Percentiles rank a stretch among this genome's conserved stretches.
These are phyloP conservation scores for Cyberlindnera mississippiensis DNA, from an alignment of 805 yeast species.

Conservation along the genomic window DNA sequence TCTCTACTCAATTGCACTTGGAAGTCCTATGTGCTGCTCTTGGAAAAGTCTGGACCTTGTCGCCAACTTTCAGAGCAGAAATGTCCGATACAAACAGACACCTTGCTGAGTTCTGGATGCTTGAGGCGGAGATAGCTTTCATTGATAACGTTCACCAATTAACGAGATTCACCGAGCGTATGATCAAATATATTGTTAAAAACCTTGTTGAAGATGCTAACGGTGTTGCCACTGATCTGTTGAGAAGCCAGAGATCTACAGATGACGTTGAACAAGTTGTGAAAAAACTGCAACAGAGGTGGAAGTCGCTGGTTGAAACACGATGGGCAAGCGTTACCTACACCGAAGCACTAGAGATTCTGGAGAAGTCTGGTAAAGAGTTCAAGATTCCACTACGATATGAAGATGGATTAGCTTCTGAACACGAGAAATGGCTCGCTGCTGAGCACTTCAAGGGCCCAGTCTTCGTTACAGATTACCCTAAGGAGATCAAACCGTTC, in stretches of 20 bases:
- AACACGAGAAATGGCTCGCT: conserved; percentile 90
- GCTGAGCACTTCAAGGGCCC: conserved; percentile 65
- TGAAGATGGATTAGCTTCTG: conserved; percentile 76
- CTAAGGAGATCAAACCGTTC: conserved; percentile 75
- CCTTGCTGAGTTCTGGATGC: conserved; percentile 94
- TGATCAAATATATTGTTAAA: conserved; percentile 55
- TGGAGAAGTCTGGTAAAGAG: conserved; percentile 31
- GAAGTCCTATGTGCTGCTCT: conserved; percentile 76
- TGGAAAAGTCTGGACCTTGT: conserved; percentile 78
- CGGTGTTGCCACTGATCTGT: conserved; percentile 21
- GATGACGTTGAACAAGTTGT: conserved; percentile 35
- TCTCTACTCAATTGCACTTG: conserved; percentile 86
- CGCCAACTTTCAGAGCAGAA: conserved; percentile 95
- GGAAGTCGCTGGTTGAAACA: conserved; percentile 48
- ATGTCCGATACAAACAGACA: conserved; percentile 88
- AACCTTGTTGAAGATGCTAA: conserved; percentile 28
- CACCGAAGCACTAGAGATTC: conserved; percentile 62
- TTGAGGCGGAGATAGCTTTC: conserved; percentile 86
- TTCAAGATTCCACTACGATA: conserved; percentile 48
- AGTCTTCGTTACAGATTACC: conserved; percentile 88
- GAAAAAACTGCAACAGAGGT: conserved; percentile 37
- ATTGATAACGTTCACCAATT: conserved; percentile 53
- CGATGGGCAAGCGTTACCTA: conserved; percentile 75
- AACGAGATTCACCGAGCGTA: conserved; percentile 60
- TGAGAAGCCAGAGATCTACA: conserved; percentile 35